phyloP scores from a whole-genome alignment of 192 early-diverging fungal species.

The Chytriomyces sp. region DNA sequence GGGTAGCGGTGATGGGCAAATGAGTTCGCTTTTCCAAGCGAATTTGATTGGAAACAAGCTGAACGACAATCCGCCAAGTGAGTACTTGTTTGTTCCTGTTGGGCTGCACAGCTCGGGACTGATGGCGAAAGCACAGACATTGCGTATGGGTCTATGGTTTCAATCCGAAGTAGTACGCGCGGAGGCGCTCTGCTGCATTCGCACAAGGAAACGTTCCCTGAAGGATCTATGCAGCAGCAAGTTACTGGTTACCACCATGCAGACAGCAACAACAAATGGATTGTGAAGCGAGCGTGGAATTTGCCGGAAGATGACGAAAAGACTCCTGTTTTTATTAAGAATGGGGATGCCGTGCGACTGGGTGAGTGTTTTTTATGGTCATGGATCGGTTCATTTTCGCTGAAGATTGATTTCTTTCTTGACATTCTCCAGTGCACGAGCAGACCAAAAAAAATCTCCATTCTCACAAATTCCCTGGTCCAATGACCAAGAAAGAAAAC shows the following conservation, averaged over 20 bases:
- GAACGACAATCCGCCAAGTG: constrained; percentile 79
- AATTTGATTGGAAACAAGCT: constrained; percentile 81
- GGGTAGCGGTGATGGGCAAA: constrained; percentile 88
- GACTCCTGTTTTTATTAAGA: constrained; percentile 65
- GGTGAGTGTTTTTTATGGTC: constrained; percentile 38
- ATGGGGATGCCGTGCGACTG: constrained; percentile 85
- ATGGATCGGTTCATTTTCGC: background rate
- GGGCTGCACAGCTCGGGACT: background rate
- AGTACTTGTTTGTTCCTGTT: background rate
- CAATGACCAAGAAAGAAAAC: constrained; percentile 73
- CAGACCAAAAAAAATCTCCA: constrained; percentile 81
- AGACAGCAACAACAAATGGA: constrained; percentile 94
- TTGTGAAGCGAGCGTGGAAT: constrained; percentile 66
- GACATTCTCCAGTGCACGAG: constrained; percentile 57
- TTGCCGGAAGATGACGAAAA: constrained; percentile 36
- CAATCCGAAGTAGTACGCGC: constrained; percentile 79
- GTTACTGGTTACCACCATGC: constrained; percentile 93
- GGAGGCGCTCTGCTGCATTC: constrained; percentile 95
- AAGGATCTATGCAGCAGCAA: constrained; percentile 94
- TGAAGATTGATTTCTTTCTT: background rate
- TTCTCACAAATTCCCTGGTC: constrained; percentile 80
- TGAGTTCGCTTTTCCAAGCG: constrained; percentile 99
- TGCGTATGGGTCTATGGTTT: constrained; percentile 88
- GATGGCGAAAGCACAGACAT: constrained; percentile 63
- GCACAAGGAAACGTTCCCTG: constrained; percentile 83